Conservation (phyloP, 495 filamentous ascomycete genomes). For the Lentithecium fluviatile region DNA sequence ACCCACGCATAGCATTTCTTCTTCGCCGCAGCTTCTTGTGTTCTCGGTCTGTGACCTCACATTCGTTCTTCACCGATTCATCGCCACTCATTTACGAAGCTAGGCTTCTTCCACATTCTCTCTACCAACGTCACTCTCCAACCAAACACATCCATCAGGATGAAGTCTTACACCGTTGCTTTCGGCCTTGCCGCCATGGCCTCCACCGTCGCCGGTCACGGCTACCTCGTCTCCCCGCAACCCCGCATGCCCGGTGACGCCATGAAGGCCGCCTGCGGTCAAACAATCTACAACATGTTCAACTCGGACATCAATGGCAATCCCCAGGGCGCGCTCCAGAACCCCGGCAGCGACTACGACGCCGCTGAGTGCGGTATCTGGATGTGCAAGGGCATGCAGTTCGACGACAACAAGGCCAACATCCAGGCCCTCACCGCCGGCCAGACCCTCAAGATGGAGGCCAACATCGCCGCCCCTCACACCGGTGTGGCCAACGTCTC, state of each 20-base stretch:
- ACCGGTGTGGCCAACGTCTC: slow-evolving; percentile 67
- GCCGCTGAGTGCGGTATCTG: slow-evolving; percentile 60
- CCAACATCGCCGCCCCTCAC: slow-evolving; percentile 64
- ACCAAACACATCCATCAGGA: slow-evolving; percentile 3
- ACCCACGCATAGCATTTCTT: slow-evolving; percentile 1
- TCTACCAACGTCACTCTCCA: slow-evolving; percentile 1
- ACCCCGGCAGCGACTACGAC: slow-evolving; percentile 58
- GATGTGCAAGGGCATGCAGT: slow-evolving; percentile 72
- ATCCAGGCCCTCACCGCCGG: slow-evolving; percentile 62
- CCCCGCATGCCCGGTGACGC: slow-evolving; percentile 61
- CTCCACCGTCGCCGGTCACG: slow-evolving; percentile 59
- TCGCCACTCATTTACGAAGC: slow-evolving; percentile 19
- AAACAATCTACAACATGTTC: slow-evolving; percentile 61
- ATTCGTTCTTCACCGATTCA: slow-evolving; percentile 21
- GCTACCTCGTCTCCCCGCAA: slow-evolving; percentile 58
- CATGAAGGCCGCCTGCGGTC: slow-evolving; percentile 61
- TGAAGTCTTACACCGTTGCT: slow-evolving; percentile 25
- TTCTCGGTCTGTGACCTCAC: slow-evolving; percentile 25
- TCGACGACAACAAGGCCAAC: slow-evolving; percentile 66
- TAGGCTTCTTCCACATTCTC: slow-evolving; percentile 9
- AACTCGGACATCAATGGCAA: slow-evolving; percentile 64
- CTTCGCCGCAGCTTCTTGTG: slow-evolving; percentile 8
- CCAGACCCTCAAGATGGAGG: slow-evolving; percentile 57
- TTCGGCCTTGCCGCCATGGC: slow-evolving; percentile 50
- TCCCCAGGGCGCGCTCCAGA: slow-evolving; percentile 64